These are phyloP conservation scores for Beauveria brongniartii DNA, from an alignment of 2,329 filamentous ascomycete genomes.

Conservation along the genomic window DNA sequence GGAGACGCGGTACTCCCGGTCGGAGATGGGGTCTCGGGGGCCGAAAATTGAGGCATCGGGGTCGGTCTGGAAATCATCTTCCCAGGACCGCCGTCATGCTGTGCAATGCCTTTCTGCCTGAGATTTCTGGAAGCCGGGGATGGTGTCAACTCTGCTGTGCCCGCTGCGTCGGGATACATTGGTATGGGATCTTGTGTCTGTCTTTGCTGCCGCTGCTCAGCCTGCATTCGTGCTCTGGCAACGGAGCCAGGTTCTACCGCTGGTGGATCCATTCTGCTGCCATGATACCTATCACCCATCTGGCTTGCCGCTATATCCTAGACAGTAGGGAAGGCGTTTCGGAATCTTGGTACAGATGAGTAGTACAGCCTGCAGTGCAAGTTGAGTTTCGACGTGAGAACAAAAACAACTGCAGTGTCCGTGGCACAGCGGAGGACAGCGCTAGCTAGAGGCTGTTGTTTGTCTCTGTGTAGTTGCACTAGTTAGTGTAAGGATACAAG, in stretches of 20 bases:
- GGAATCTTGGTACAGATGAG: not conserved
- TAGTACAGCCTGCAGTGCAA: not conserved
- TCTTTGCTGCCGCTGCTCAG: not conserved
- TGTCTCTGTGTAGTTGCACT: not conserved
- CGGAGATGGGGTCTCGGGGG: slow-evolving; percentile 33
- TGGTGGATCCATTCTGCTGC: slow-evolving; percentile 2
- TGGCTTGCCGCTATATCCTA: not conserved
- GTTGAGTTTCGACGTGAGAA: not conserved
- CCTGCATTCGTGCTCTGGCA: slow-evolving; percentile 5
- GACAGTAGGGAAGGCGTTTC: not conserved
- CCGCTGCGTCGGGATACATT: not conserved
- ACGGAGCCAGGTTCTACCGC: slow-evolving; percentile 6
- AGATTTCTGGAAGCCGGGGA: slow-evolving; percentile 8
- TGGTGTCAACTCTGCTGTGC: slow-evolving; percentile 1
- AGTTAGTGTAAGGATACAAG: not conserved
- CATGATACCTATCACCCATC: slow-evolving; percentile 10
- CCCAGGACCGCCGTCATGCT: slow-evolving; percentile 15
- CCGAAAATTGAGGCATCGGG: slow-evolving; percentile 47
- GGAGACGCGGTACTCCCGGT: slow-evolving; percentile 23
- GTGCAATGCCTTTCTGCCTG: slow-evolving; percentile 10
- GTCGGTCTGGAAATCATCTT: slow-evolving; percentile 45
- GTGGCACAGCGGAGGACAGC: not conserved
- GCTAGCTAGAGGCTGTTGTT: not conserved
- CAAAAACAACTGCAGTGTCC: not conserved
- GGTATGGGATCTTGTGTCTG: slow-evolving; percentile 15